A percentile compares a stretch with the other conserved stretches of the same genome.
Conservation (phyloP, 345 rosid species). For the Salix suchowensis region DNA sequence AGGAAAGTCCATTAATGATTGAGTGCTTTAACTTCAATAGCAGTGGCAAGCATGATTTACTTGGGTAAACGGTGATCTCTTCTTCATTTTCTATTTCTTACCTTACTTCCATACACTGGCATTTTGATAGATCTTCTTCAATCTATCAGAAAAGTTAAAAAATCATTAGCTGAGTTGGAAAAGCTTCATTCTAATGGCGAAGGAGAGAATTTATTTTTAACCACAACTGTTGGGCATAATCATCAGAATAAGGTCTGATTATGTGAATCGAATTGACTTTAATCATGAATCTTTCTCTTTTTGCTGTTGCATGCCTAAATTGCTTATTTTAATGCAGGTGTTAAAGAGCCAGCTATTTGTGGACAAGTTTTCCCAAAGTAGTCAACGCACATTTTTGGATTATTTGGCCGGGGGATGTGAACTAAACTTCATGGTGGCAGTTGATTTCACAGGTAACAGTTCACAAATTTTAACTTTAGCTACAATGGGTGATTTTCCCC, state of each 20-base stretch:
- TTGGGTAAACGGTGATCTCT: constrained; percentile 46
- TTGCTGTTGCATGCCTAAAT: neutral
- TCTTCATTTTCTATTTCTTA: constrained; percentile 1
- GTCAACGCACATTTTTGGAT: constrained; percentile 71
- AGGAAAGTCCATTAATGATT: constrained; percentile 58
- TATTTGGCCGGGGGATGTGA: constrained; percentile 80
- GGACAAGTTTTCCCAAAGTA: constrained; percentile 62
- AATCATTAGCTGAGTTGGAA: constrained; percentile 73
- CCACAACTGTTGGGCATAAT: constrained; percentile 55
- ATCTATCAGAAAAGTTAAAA: constrained; percentile 62
- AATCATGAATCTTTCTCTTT: neutral
- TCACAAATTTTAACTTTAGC: neutral
- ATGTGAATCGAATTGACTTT: constrained; percentile 10
- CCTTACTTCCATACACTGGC: neutral
- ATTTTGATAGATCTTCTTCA: constrained; percentile 20
- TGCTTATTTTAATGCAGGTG: constrained; percentile 31
- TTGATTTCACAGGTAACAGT: constrained; percentile 83
- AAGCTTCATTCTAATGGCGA: constrained; percentile 44
- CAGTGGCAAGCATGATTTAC: constrained; percentile 64
- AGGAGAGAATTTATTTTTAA: constrained; percentile 54
- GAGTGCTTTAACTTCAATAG: constrained; percentile 66
- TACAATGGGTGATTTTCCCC: neutral
- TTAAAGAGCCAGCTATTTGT: constrained; percentile 71
- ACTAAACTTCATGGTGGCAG: constrained; percentile 89
- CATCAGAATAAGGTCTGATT: constrained; percentile 52